phyloP scores from a whole-genome alignment of 306 rosid species.

The Gastrolobium bilobum region DNA sequence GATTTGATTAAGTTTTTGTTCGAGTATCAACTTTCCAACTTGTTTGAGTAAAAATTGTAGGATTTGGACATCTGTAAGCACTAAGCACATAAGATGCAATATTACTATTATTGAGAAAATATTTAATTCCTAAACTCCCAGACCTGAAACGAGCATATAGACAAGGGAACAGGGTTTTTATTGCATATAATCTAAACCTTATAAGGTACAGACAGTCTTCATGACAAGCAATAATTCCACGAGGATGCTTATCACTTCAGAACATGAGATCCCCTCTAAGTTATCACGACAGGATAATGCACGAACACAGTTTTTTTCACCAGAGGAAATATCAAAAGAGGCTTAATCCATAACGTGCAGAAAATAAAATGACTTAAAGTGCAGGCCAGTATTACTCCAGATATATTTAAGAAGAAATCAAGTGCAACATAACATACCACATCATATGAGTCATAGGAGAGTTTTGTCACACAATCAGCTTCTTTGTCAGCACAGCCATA shows the following conservation, averaged over 20 bases:
- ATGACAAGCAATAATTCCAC: background rate
- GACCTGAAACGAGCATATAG: slow-evolving; percentile 10
- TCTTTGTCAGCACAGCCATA: slow-evolving; percentile 77
- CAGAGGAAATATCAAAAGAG: slow-evolving; percentile 9
- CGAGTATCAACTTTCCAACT: slow-evolving; percentile 28
- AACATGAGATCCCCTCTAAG: slow-evolving; percentile 38
- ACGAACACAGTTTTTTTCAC: slow-evolving; percentile 20
- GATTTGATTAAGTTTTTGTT: slow-evolving; percentile 22
- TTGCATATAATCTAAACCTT: slow-evolving; percentile 4
- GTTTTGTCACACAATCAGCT: slow-evolving; percentile 77
- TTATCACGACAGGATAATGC: slow-evolving; percentile 20
- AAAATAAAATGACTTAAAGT: background rate
- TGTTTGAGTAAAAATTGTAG: slow-evolving; percentile 8
- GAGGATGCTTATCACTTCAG: slow-evolving; percentile 37
- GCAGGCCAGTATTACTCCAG: slow-evolving; percentile 16
- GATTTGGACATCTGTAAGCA: slow-evolving; percentile 23
- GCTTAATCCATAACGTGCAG: background rate
- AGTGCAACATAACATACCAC: slow-evolving; percentile 65
- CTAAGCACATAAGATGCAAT: slow-evolving; percentile 4
- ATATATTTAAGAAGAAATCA: slow-evolving; percentile 17
- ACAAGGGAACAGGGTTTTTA: slow-evolving; percentile 17
- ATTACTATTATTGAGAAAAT: slow-evolving; percentile 9
- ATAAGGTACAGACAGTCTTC: slow-evolving; percentile 27
- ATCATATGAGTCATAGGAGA: slow-evolving; percentile 82
- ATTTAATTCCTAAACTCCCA: slow-evolving; percentile 26